Evolutionary conservation across 2,329 filamentous ascomycete species (phyloP).

Genomic region (Xylaria sp.): DNA sequence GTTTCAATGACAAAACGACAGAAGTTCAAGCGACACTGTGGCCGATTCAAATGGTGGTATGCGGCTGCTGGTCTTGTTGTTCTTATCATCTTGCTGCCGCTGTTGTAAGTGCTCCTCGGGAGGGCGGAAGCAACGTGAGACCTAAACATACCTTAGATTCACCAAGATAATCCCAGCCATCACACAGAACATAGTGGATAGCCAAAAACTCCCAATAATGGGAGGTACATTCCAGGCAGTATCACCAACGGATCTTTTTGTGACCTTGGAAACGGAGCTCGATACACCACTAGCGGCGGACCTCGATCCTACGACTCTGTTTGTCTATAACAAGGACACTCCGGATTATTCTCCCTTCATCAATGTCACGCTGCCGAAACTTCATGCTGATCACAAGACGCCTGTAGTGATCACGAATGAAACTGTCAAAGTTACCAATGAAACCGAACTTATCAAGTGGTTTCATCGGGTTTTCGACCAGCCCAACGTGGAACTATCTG

Average conservation of each 20-base stretch:
- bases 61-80: conserved; percentile 45
- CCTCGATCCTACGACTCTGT: conserved; percentile 47
- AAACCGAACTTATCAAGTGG: conserved; percentile 48
- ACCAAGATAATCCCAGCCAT: conserved; percentile 53
- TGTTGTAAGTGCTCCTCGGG: conserved; percentile 47
- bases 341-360: conserved; percentile 40
- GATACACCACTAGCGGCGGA: conserved; percentile 46
- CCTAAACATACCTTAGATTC: conserved; percentile 45
- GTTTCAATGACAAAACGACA: conserved; percentile 42
- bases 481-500: conserved; percentile 44
- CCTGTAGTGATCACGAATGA: conserved; percentile 44
- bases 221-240: conserved; percentile 45
- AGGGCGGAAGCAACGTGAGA: neutral
- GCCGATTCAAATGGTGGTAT: conserved; percentile 52
- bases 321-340: conserved; percentile 49
- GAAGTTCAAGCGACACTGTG: conserved; percentile 49
- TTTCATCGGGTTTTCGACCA: conserved; percentile 49
- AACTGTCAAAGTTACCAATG: conserved; percentile 44
- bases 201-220: conserved; percentile 47
- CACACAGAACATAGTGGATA: conserved; percentile 50
- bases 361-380: conserved; percentile 42
- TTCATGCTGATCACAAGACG: conserved; percentile 45
- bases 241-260: conserved; percentile 42
- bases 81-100: conserved; percentile 51
- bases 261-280: conserved; percentile 47